Percentiles rank a stretch among this genome's conserved stretches.
Evolutionary conservation across 139 green algal species (phyloP).

Genomic region (Chlamydomonas sp.): DNA sequence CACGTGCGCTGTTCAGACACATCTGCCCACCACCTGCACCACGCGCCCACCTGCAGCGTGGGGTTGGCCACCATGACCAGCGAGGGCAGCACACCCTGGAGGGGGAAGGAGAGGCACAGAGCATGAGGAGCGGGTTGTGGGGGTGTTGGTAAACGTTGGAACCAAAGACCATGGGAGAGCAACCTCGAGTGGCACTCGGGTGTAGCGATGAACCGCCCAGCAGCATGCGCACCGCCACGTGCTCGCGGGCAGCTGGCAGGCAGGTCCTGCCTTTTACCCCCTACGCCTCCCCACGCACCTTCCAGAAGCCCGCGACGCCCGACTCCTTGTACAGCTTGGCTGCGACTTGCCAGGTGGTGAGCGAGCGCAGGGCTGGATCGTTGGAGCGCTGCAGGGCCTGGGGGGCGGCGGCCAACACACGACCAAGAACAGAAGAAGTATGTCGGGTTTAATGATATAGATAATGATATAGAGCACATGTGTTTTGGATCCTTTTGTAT

Average conservation of each 20-base stretch:
- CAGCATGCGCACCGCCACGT: too few relatives aligned
- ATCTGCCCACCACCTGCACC: neutral
- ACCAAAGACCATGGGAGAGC: too few relatives aligned
- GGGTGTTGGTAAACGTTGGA: too few relatives aligned
- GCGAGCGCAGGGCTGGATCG: neutral
- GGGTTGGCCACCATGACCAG: conserved; percentile 94
- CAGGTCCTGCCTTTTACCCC: too few relatives aligned
- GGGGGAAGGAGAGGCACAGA: neutral
- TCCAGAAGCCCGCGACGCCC: conserved; percentile 83
- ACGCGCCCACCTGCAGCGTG: conserved; percentile 57
- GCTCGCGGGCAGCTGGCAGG: too few relatives aligned
- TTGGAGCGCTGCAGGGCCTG: conserved; percentile 53
- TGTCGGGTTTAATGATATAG: too few relatives aligned
- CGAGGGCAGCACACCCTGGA: conserved; percentile 74
- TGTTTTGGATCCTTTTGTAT: too few relatives aligned
- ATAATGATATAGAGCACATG: too few relatives aligned
- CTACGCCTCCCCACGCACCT: conserved; percentile 25
- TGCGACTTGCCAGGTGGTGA: conserved; percentile 37
- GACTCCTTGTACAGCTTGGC: conserved; percentile 62
- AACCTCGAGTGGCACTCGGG: too few relatives aligned
- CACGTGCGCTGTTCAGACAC: neutral
- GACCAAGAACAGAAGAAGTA: too few relatives aligned
- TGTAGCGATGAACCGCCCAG: too few relatives aligned
- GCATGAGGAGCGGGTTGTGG: neutral
- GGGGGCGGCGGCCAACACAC: too few relatives aligned